Conservation (phyloP, 257 asterid genomes). For the Solanum stenotomum region DNA sequence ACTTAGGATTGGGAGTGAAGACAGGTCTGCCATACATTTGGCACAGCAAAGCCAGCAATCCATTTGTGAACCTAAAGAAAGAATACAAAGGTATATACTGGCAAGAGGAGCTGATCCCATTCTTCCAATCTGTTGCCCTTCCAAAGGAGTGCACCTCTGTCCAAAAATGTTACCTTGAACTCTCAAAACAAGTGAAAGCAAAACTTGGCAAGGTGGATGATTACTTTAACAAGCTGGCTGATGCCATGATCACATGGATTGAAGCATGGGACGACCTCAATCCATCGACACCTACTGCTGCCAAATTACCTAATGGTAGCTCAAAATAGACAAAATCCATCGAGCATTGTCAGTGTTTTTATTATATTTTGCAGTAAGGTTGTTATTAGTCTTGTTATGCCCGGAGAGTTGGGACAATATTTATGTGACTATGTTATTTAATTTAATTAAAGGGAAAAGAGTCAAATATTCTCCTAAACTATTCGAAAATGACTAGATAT, state of each 20-base stretch:
- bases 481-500: too few relatives aligned
- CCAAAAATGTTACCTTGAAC: constrained; percentile 48
- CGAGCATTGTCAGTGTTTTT: neutral
- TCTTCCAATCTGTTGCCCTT: constrained; percentile 38
- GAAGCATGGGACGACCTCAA: constrained; percentile 62
- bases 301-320: constrained; percentile 2
- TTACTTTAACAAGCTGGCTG: constrained; percentile 46
- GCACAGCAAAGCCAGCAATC: constrained; percentile 77
- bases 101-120: constrained; percentile 64
- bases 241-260: constrained; percentile 56
- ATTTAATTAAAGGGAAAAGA: neutral
- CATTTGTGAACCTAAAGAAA: constrained; percentile 55
- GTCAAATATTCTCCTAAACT: too few relatives aligned
- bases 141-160: constrained; percentile 42
- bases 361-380: neutral
- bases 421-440: neutral
- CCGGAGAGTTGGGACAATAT: neutral
- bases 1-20: constrained; percentile 49
- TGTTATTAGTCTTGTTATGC: neutral
- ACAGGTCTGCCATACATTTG: constrained; percentile 53
- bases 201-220: constrained; percentile 51
- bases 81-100: constrained; percentile 66
- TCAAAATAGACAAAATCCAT: constrained; percentile 1
- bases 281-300: neutral
- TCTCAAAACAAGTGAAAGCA: constrained; percentile 50